phyloP scores from a whole-genome alignment of 2,329 filamentous ascomycete species.

The Lanzia echinophila region DNA sequence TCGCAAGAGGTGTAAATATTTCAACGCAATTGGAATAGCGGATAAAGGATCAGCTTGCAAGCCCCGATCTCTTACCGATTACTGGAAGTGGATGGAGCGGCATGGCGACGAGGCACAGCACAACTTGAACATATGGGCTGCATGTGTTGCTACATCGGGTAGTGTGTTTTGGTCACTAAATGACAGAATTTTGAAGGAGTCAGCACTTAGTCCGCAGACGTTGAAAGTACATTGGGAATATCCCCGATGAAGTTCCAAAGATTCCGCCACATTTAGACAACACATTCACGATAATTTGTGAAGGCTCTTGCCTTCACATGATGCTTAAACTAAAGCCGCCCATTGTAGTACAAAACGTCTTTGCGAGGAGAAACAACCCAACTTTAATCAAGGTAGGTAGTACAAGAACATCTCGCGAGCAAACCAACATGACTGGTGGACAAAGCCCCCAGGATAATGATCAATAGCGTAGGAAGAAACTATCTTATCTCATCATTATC shows the following conservation, averaged over 20 bases:
- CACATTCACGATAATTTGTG: slow-evolving; percentile 10
- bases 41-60: slow-evolving; percentile 8
- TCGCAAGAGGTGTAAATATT: slow-evolving; percentile 4
- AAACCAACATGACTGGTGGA: not conserved
- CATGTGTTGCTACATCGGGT: slow-evolving; percentile 9
- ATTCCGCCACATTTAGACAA: slow-evolving; percentile 6
- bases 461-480: not conserved
- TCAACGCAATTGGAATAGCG: slow-evolving; percentile 4
- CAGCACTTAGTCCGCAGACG: slow-evolving; percentile 8
- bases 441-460: too few relatives aligned
- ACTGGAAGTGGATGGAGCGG: slow-evolving; percentile 10
- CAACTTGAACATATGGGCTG: slow-evolving; percentile 4
- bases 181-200: slow-evolving; percentile 8
- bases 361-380: not conserved
- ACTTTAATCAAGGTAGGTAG: not conserved
- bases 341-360: not conserved
- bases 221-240: slow-evolving; percentile 1
- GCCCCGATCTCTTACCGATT: slow-evolving; percentile 9
- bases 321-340: slow-evolving; percentile 7
- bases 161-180: not conserved
- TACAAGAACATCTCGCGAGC: not conserved
- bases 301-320: slow-evolving; percentile 9
- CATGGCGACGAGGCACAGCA: slow-evolving; percentile 10
- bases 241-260: slow-evolving; percentile 1
- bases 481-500: slow-evolving; percentile 9